Percentiles rank a stretch among this genome's conserved stretches.
These are phyloP conservation scores for Schizosaccharomyces octosporus DNA, from an alignment of 805 yeast genomes.

Conservation along the genomic window DNA sequence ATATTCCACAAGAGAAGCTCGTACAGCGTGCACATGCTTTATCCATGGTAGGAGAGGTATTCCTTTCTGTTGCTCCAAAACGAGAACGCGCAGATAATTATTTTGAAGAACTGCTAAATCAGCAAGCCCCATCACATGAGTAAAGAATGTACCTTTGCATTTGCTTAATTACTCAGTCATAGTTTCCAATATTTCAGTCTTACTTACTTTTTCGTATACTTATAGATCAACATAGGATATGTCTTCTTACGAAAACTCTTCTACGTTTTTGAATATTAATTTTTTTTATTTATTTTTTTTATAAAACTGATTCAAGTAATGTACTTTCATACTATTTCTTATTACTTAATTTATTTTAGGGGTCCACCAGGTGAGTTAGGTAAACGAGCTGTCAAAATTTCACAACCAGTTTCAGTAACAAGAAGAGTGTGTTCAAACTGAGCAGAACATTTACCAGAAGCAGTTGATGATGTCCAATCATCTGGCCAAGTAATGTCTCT, in stretches of 20 bases:
- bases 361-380: constrained; percentile 80
- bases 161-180: not conserved
- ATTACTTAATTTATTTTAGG: not conserved
- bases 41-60: constrained; percentile 42
- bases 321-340: not conserved
- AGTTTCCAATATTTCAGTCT: not conserved
- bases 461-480: constrained; percentile 83
- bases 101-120: constrained; percentile 80
- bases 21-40: constrained; percentile 59
- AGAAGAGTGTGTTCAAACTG: constrained; percentile 81
- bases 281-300: not conserved
- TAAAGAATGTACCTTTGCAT: not conserved
- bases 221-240: not conserved
- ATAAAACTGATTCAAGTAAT: not conserved
- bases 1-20: constrained; percentile 35
- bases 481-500: constrained; percentile 86
- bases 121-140: constrained; percentile 11
- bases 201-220: not conserved
- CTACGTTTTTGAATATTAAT: not conserved
- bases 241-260: not conserved
- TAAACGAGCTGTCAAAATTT: constrained; percentile 62
- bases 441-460: constrained; percentile 73
- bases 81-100: constrained; percentile 69
- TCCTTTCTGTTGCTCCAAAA: constrained; percentile 43
- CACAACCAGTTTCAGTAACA: constrained; percentile 83